Conservation (phyloP, 1,284 basidiomycete species). For the Cutaneotrichosporon cavernicola region DNA sequence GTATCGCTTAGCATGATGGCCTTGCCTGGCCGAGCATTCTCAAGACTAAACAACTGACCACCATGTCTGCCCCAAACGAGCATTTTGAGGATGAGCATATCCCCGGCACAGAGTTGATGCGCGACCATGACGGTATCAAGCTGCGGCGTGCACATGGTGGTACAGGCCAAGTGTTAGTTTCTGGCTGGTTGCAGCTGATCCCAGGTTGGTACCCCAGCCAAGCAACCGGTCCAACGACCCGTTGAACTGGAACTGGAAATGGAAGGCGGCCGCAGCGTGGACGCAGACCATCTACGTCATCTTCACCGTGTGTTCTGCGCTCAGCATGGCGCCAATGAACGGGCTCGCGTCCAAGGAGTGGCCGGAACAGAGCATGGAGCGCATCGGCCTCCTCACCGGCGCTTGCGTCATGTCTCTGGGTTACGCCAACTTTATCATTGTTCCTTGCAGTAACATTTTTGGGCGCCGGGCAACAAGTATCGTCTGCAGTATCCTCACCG, state of each 20-base stretch:
- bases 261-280: slow-evolving; percentile 13
- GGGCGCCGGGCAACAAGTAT: slow-evolving; percentile 19
- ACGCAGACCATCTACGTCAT: slow-evolving; percentile 18
- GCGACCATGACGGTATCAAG: slow-evolving; percentile 18
- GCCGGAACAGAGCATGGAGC: background rate
- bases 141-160: slow-evolving; percentile 4
- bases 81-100: slow-evolving; percentile 17
- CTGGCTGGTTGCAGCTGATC: background rate
- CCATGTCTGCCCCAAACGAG: background rate
- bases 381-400: slow-evolving; percentile 22
- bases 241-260: slow-evolving; percentile 20
- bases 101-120: slow-evolving; percentile 24
- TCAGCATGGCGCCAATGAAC: slow-evolving; percentile 23
- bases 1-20: too few relatives aligned
- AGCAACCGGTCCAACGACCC: slow-evolving; percentile 14
- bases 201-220: slow-evolving; percentile 19
- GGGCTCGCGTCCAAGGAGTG: slow-evolving; percentile 15
- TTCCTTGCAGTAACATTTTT: slow-evolving; percentile 25
- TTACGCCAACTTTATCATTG: slow-evolving; percentile 25
- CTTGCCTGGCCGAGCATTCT: too few relatives aligned
- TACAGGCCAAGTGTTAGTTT: slow-evolving; percentile 10
- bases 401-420: slow-evolving; percentile 19
- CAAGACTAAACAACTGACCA: background rate
- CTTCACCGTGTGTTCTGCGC: slow-evolving; percentile 14
- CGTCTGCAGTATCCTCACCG: slow-evolving; percentile 7